Evolutionary conservation across 2,329 filamentous ascomycete species (phyloP).

Genomic region (Aquanectria penicillioides): DNA sequence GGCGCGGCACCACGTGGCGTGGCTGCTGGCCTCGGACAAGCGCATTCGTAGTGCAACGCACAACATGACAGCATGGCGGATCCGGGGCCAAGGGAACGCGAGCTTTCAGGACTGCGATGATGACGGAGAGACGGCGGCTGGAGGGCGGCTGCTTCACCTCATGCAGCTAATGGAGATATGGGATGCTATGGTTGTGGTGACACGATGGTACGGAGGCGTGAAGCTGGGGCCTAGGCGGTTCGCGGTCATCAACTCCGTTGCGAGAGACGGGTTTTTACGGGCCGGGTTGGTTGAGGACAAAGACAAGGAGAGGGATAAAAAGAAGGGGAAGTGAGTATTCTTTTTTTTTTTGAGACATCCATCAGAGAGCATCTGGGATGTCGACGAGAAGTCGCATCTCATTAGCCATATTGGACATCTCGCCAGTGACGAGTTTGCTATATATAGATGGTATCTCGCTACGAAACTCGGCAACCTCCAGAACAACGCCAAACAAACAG

Average conservation of each 20-base stretch:
- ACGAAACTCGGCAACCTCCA: constrained; percentile 25
- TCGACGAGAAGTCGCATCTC: too few relatives aligned
- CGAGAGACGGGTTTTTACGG: constrained; percentile 83
- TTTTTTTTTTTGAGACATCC: too few relatives aligned
- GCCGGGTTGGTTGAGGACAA: constrained; percentile 74
- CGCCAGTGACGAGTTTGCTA: constrained; percentile 26
- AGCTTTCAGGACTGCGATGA: constrained; percentile 92
- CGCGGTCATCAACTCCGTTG: constrained; percentile 86
- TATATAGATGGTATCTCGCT: constrained; percentile 41
- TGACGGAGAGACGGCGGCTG: constrained; percentile 94
- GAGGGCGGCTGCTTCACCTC: constrained; percentile 83
- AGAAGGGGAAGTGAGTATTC: constrained; percentile 44
- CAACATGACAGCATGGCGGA: constrained; percentile 95
- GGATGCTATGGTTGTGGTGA: constrained; percentile 92
- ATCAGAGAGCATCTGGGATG: too few relatives aligned
- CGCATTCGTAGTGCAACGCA: constrained; percentile 89
- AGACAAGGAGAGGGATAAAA: constrained; percentile 52
- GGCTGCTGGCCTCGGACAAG: constrained; percentile 84
- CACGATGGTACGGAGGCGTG: constrained; percentile 93
- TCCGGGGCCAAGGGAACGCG: constrained; percentile 66
- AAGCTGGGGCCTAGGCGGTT: constrained; percentile 91
- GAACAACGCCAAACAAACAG: constrained; percentile 32
- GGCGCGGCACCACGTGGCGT: constrained; percentile 75
- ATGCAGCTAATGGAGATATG: constrained; percentile 96
- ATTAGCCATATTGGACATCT: constrained; percentile 11